Conservation (phyloP, 2,329 filamentous ascomycete species). For the Pseudogymnoascus sp. region DNA sequence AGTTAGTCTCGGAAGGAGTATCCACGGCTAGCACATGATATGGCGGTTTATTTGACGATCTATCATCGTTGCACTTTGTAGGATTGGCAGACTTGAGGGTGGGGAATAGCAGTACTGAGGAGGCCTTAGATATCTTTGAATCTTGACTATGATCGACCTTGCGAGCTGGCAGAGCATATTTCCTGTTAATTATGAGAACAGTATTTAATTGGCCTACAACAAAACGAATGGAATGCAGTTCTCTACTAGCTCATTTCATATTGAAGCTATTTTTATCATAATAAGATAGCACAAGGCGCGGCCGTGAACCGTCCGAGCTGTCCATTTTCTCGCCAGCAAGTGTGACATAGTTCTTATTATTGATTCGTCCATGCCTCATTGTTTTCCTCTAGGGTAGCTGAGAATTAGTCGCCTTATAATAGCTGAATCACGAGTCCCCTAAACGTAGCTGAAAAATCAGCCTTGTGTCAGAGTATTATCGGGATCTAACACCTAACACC, state of each 20-base stretch:
- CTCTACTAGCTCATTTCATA: background rate
- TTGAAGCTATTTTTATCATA: background rate
- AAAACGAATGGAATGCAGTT: background rate
- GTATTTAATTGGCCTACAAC: background rate
- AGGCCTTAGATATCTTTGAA: background rate
- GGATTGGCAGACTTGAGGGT: background rate
- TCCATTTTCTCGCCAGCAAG: background rate
- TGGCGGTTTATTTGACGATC: background rate
- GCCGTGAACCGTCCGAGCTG: background rate
- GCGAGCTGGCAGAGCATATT: background rate
- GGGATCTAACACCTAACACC: background rate
- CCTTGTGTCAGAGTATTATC: background rate
- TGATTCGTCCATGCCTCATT: background rate
- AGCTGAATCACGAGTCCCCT: background rate
- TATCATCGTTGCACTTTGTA: background rate
- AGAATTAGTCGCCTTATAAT: background rate
- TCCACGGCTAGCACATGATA: no score
- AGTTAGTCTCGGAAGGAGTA: background rate
- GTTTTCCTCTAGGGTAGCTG: background rate
- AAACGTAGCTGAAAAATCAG: background rate
- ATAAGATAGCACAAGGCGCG: background rate
- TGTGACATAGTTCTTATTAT: background rate
- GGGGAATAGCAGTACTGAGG: background rate
- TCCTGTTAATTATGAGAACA: background rate
- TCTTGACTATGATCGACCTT: background rate